A percentile compares a stretch with the other conserved stretches of the same genome.
phyloP scores from a whole-genome alignment of 352 stramenopile species.

The Lagenidium giganteum region DNA sequence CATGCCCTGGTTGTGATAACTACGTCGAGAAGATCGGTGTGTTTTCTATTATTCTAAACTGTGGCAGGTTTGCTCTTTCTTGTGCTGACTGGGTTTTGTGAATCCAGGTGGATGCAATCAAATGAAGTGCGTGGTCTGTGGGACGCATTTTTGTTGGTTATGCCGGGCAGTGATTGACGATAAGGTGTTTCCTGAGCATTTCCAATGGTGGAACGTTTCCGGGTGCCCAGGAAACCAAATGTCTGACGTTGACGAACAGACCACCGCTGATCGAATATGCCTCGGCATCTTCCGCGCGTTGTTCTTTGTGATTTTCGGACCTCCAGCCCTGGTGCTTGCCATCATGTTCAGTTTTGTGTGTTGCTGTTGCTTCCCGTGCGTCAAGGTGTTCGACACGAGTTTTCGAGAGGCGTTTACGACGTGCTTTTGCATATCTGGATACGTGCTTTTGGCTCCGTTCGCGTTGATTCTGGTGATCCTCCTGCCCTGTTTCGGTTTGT shows the following conservation, averaged over 20 bases:
- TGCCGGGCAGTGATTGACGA: constrained; percentile 83
- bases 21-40: constrained; percentile 82
- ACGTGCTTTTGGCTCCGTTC: constrained; percentile 43
- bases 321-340: constrained; percentile 51
- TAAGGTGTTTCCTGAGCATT: constrained; percentile 82
- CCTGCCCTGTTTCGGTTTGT: too few species aligned
- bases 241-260: constrained; percentile 49
- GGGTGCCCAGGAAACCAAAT: constrained; percentile 75
- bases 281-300: constrained; percentile 31
- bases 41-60: background rate
- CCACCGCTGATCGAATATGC: constrained; percentile 27
- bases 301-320: constrained; percentile 65
- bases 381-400: constrained; percentile 26
- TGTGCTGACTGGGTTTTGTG: background rate
- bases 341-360: constrained; percentile 47
- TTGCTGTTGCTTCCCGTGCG: constrained; percentile 67
- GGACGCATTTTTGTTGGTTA: constrained; percentile 89
- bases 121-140: constrained; percentile 89
- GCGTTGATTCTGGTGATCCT: background rate
- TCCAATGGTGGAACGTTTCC: constrained; percentile 79
- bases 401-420: constrained; percentile 57
- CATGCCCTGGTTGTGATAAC: constrained; percentile 84
- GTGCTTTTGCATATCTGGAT: constrained; percentile 58
- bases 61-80: constrained; percentile 2
- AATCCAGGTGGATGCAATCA: constrained; percentile 83